Conservation (phyloP, 2,329 filamentous ascomycete species). For the Trichoderma citrinoviride region DNA sequence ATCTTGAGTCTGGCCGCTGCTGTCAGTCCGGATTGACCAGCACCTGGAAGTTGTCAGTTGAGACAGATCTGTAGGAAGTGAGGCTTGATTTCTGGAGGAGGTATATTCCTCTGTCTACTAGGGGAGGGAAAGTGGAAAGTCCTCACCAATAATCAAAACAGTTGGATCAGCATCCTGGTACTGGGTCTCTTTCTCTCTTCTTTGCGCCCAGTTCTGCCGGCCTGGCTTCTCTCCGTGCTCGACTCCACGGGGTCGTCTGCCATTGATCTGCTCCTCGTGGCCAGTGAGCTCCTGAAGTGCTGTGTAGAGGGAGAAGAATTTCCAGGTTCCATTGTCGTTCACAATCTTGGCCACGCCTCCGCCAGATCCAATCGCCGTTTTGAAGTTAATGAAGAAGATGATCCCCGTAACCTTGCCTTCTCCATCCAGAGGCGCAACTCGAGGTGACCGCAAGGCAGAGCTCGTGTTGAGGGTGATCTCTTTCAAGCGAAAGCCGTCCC, state of each 20-base stretch:
- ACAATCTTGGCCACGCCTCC: constrained; percentile 55
- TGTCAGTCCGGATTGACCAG: constrained; percentile 59
- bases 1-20: constrained; percentile 58
- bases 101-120: neutral
- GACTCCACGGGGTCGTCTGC: constrained; percentile 53
- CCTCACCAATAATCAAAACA: constrained; percentile 60
- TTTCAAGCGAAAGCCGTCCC: constrained; percentile 41
- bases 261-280: constrained; percentile 48
- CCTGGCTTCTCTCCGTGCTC: constrained; percentile 51
- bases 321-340: constrained; percentile 49
- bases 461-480: constrained; percentile 47
- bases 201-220: constrained; percentile 60
- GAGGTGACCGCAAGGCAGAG: constrained; percentile 44
- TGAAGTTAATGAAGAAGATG: constrained; percentile 54
- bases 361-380: constrained; percentile 54
- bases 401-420: constrained; percentile 51
- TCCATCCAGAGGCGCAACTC: constrained; percentile 47
- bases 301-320: constrained; percentile 63
- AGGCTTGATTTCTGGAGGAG: neutral
- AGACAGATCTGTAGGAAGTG: neutral
- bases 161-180: constrained; percentile 51
- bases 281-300: constrained; percentile 53
- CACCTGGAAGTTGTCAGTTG: constrained; percentile 40
- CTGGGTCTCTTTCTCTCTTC: constrained; percentile 46
- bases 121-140: rapidly evolving